These are phyloP conservation scores for Glutinoglossum americanum DNA, from an alignment of 495 filamentous ascomycete genomes.

Conservation along the genomic window DNA sequence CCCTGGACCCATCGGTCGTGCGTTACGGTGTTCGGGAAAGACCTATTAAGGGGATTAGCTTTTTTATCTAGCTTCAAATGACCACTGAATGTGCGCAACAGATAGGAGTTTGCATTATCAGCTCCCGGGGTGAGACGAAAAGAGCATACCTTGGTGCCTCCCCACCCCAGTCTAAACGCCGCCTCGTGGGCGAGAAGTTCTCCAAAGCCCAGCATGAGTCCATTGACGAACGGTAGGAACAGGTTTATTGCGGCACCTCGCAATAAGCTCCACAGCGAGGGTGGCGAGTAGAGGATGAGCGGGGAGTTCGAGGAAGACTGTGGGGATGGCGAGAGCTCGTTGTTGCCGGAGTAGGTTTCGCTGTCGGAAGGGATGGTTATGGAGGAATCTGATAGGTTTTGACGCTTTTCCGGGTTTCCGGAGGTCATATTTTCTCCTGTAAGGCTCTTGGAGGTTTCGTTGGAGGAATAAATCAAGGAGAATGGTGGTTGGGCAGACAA, in stretches of 20 bases:
- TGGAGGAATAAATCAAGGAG: not conserved
- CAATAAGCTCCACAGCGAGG: conserved; percentile 63
- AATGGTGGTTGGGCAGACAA: not conserved
- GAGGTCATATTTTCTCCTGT: conserved; percentile 19
- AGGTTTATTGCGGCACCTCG: conserved; percentile 89
- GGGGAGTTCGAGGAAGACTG: conserved; percentile 49
- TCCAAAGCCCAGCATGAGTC: conserved; percentile 93
- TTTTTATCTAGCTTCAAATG: too few species aligned
- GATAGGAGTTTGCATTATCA: not conserved
- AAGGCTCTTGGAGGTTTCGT: not conserved
- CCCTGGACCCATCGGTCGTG: conserved; percentile 40
- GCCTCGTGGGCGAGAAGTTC: conserved; percentile 91
- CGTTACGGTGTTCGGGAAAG: conserved; percentile 37
- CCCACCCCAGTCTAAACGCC: conserved; percentile 83
- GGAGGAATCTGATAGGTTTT: conserved; percentile 53
- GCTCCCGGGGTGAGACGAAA: not conserved
- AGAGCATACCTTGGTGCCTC: conserved; percentile 60
- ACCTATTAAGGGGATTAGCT: too few species aligned
- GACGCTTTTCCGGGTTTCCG: conserved; percentile 23
- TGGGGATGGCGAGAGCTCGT: conserved; percentile 31
- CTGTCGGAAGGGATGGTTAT: conserved; percentile 78
- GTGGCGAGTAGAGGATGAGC: conserved; percentile 73
- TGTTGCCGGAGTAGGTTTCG: conserved; percentile 58
- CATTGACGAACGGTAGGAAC: conserved; percentile 86
- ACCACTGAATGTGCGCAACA: too few species aligned